phyloP scores from a whole-genome alignment of 177 flowering plant genomes.

The Vitis hybrid region DNA sequence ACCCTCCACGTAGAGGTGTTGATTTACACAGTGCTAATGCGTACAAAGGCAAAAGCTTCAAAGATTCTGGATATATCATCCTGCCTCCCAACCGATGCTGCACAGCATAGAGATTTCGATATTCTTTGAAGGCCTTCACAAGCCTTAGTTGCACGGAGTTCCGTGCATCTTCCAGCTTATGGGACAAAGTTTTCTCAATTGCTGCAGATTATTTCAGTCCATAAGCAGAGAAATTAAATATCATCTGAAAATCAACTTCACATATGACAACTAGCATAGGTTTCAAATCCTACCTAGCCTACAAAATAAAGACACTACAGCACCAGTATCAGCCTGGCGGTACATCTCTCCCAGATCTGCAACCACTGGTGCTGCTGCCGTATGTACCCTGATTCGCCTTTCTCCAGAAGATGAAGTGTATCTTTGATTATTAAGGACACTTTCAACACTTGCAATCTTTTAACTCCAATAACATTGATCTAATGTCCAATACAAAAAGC shows the following conservation, averaged over 20 bases:
- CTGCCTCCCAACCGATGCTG: constrained; percentile 91
- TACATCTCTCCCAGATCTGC: constrained; percentile 96
- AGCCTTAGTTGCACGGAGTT: constrained; percentile 59
- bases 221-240: not conserved
- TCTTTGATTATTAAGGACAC: constrained; percentile 61
- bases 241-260: not conserved
- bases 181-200: constrained; percentile 80
- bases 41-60: constrained; percentile 72
- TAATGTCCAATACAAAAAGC: not conserved
- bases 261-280: not conserved
- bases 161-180: constrained; percentile 92
- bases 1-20: constrained; percentile 80
- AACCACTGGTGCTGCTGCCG: constrained; percentile 91
- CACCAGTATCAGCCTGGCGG: constrained; percentile 91
- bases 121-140: constrained; percentile 86
- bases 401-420: constrained; percentile 98
- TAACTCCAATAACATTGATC: not conserved
- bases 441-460: too few species aligned
- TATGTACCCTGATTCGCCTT: constrained; percentile 96
- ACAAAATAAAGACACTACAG: constrained; percentile 63
- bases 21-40: constrained; percentile 84
- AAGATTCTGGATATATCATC: constrained; percentile 92
- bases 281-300: constrained; percentile 65
- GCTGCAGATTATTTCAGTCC: constrained; percentile 46
- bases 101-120: constrained; percentile 90